These are phyloP conservation scores for Pseudogymnoascus sp. DNA, from an alignment of 2,329 filamentous ascomycete genomes.

Conservation along the genomic window DNA sequence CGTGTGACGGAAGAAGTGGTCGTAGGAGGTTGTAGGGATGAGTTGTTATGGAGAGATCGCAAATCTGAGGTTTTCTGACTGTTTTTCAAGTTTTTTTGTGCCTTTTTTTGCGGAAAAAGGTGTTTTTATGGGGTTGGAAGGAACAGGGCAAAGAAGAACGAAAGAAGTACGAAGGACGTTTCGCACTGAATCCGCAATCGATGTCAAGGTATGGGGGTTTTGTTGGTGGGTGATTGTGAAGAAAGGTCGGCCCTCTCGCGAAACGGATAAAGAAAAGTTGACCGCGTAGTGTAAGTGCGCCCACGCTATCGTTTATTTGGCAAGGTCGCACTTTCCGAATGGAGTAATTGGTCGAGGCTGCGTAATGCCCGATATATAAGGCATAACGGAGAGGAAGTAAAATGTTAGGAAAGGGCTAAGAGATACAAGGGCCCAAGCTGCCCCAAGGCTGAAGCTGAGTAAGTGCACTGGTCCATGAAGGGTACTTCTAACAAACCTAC, in stretches of 20 bases:
- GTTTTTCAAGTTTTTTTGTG: slow-evolving; percentile 33
- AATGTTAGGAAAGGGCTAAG: slow-evolving; percentile 1
- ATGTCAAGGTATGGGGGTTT: slow-evolving; percentile 14
- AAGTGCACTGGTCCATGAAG: background rate
- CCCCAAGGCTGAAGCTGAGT: slow-evolving; percentile 8
- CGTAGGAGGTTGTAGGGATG: slow-evolving; percentile 15
- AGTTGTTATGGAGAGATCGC: slow-evolving; percentile 23
- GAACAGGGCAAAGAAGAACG: slow-evolving; percentile 29
- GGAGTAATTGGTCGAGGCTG: slow-evolving; percentile 2
- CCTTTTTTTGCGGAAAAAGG: slow-evolving; percentile 23
- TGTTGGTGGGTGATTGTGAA: slow-evolving; percentile 13
- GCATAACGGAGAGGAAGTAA: background rate
- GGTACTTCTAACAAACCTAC: background rate
- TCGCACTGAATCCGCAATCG: slow-evolving; percentile 29
- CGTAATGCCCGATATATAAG: background rate
- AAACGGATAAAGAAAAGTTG: slow-evolving; percentile 13
- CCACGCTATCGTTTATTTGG: slow-evolving; percentile 6
- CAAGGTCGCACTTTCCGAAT: slow-evolving; percentile 9
- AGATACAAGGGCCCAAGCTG: background rate
- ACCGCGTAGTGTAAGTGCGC: slow-evolving; percentile 10
- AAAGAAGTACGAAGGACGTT: slow-evolving; percentile 27
- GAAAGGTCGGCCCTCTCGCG: slow-evolving; percentile 10
- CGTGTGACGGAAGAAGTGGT: slow-evolving; percentile 18
- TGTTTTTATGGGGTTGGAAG: slow-evolving; percentile 25
- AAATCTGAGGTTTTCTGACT: slow-evolving; percentile 24